These are phyloP conservation scores for Mortierella sp. DNA, from an alignment of 371 early-diverging fungal genomes.

Conservation along the genomic window DNA sequence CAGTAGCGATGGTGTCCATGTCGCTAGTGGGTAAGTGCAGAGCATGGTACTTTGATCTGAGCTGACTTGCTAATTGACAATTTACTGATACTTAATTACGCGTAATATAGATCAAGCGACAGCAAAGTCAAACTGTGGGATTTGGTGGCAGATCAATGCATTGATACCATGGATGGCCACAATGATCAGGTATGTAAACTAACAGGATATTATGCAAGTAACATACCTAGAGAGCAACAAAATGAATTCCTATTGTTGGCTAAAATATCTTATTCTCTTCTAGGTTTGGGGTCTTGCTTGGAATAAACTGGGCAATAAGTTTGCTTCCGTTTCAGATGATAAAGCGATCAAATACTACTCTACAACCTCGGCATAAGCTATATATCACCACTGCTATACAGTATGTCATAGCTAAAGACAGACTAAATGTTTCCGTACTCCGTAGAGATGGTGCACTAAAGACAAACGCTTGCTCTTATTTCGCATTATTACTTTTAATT, in stretches of 20 bases:
- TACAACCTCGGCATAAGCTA: constrained; percentile 47
- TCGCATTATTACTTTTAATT: too few relatives aligned
- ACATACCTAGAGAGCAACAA: too few relatives aligned
- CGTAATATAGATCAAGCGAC: constrained; percentile 65
- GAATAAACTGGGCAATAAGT: constrained; percentile 80
- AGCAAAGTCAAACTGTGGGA: constrained; percentile 89
- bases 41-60: neutral
- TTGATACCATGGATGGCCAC: constrained; percentile 86
- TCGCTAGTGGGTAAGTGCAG: constrained; percentile 70
- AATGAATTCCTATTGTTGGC: neutral
- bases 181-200: constrained; percentile 72
- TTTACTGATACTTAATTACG: neutral
- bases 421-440: too few relatives aligned
- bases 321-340: constrained; percentile 84
- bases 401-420: neutral
- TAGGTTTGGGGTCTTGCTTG: constrained; percentile 86
- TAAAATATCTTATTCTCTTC: neutral
- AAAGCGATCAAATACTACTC: constrained; percentile 60
- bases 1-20: constrained; percentile 77
- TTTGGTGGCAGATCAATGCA: constrained; percentile 74
- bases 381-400: neutral
- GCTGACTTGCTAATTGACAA: neutral
- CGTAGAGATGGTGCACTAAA: neutral
- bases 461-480: too few relatives aligned
- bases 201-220: too few relatives aligned